Conservation (phyloP, 345 rosid species). For the Eucalyptus curtisii region DNA sequence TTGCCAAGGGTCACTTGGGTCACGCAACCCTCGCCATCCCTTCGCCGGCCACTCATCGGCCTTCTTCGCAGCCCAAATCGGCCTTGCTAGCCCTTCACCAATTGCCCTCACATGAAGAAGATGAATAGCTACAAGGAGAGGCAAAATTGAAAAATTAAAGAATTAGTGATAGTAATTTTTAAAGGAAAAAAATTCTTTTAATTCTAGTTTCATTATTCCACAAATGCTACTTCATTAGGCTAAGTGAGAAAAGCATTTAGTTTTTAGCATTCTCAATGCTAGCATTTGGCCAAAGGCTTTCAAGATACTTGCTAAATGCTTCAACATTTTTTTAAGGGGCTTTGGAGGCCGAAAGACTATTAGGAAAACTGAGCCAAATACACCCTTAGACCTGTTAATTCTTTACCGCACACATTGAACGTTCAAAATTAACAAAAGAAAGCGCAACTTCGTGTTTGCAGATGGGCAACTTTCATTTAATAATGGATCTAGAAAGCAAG, state of each 20-base stretch:
- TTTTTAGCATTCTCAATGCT: rapidly evolving
- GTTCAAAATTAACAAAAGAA: too few species aligned
- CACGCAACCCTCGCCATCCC: rapidly evolving
- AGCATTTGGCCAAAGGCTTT: too few species aligned
- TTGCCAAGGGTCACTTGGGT: rapidly evolving
- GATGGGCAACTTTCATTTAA: too few species aligned
- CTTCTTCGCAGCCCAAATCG: rapidly evolving
- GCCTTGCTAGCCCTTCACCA: rapidly evolving
- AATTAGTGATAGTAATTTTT: too few species aligned
- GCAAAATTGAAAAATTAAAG: too few species aligned
- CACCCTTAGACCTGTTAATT: too few species aligned
- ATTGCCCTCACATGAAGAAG: rapidly evolving
- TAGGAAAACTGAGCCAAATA: rapidly evolving
- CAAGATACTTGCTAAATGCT: rapidly evolving
- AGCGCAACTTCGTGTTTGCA: too few species aligned
- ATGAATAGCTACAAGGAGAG: rapidly evolving
- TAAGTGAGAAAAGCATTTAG: rapidly evolving
- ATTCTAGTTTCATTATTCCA: too few species aligned
- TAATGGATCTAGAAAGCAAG: too few species aligned
- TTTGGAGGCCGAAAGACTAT: rapidly evolving
- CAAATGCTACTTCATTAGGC: rapidly evolving
- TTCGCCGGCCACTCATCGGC: rapidly evolving
- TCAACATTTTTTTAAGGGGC: rapidly evolving
- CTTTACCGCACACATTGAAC: too few species aligned
- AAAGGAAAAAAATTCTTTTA: too few species aligned